A percentile compares a stretch with the other conserved stretches of the same genome.
Conservation (phyloP, 805 yeast genomes). For the Pichia sporocuriosa region DNA sequence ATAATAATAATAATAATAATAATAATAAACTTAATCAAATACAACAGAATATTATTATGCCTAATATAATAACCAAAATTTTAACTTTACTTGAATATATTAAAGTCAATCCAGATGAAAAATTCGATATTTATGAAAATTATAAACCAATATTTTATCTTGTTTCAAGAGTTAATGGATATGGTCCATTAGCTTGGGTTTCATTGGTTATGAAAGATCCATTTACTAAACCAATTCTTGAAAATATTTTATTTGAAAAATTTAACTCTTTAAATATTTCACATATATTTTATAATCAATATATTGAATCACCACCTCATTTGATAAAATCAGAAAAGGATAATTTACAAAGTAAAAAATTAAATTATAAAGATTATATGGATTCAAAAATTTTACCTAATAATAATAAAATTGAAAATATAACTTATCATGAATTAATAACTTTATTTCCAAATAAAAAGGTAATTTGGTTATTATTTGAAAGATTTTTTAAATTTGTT, state of each 20-base stretch:
- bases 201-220: slow-evolving; percentile 43
- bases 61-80: not conserved
- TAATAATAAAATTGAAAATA: slow-evolving; percentile 19
- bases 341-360: not conserved
- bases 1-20: not conserved
- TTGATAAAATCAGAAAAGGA: not conserved
- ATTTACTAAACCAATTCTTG: slow-evolving; percentile 31
- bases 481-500: slow-evolving; percentile 37
- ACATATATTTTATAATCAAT: not conserved
- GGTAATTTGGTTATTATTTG: slow-evolving; percentile 40
- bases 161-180: slow-evolving; percentile 36
- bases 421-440: slow-evolving; percentile 19
- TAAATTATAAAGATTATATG: not conserved
- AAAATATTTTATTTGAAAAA: slow-evolving; percentile 25
- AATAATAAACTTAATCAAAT: not conserved
- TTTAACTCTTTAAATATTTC: slow-evolving; percentile 23
- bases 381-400: slow-evolving; percentile 9
- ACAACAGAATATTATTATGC: not conserved
- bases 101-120: slow-evolving; percentile 28
- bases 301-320: not conserved
- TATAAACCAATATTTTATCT: slow-evolving; percentile 36
- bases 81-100: not conserved
- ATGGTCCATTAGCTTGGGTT: slow-evolving; percentile 48
- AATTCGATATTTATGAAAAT: slow-evolving; percentile 36
- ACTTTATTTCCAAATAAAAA: slow-evolving; percentile 36